Conservation (phyloP, 1,284 basidiomycete genomes). For the Fistulinella cinereoalba region DNA sequence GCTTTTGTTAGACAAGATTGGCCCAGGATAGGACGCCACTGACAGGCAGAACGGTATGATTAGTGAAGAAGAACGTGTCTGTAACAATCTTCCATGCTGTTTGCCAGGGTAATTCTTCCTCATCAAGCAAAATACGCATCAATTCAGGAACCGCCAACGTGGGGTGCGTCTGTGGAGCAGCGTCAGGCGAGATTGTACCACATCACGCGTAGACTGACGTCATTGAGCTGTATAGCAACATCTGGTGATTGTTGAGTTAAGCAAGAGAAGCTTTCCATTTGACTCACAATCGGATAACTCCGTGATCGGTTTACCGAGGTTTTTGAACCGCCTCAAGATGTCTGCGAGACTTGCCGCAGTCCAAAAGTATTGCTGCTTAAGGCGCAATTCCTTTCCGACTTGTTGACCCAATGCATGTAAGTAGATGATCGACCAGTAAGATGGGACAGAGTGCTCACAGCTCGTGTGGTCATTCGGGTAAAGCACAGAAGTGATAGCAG, state of each 20-base stretch:
- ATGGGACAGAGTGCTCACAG: conserved; percentile 40
- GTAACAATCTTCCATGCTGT: conserved; percentile 84
- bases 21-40: conserved; percentile 22
- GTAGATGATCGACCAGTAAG: background rate
- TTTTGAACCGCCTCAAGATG: conserved; percentile 82
- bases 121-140: conserved; percentile 85
- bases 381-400: conserved; percentile 87
- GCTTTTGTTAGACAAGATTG: background rate
- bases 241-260: conserved; percentile 39
- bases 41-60: conserved; percentile 81
- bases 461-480: conserved; percentile 82
- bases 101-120: conserved; percentile 84
- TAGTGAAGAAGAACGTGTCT: conserved; percentile 91
- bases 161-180: conserved; percentile 71
- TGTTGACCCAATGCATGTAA: conserved; percentile 5
- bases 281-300: conserved; percentile 77
- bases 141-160: conserved; percentile 92
- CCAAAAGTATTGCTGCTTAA: conserved; percentile 96
- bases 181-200: background rate
- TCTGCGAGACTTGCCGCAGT: conserved; percentile 83
- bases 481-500: conserved; percentile 86
- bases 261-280: background rate
- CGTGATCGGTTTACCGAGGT: conserved; percentile 68
- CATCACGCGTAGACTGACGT: conserved; percentile 43
- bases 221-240: conserved; percentile 88